phyloP scores from a whole-genome alignment of 2,329 filamentous ascomycete genomes.

The Aspergillus proliferans region DNA sequence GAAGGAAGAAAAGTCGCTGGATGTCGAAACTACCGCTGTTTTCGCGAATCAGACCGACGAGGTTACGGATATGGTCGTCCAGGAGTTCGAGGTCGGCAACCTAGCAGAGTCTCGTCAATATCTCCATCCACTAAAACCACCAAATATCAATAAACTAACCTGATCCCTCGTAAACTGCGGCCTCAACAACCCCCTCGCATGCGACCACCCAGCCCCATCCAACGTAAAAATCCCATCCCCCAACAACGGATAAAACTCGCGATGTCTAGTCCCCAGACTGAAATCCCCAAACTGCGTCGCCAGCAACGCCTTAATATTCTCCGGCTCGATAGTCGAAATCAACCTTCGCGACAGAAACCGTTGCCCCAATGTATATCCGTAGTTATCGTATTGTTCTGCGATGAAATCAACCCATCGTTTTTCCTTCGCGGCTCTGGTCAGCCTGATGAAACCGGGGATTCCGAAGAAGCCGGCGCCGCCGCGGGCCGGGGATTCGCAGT shows the following conservation, averaged over 20 bases:
- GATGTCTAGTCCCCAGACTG: slow-evolving; percentile 70
- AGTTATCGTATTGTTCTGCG: slow-evolving; percentile 14
- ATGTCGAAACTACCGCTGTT: slow-evolving; percentile 56
- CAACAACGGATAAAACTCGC: slow-evolving; percentile 48
- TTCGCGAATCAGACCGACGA: slow-evolving; percentile 58
- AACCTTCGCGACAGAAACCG: slow-evolving; percentile 13
- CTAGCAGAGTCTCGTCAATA: slow-evolving; percentile 4
- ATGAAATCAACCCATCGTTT: slow-evolving; percentile 27
- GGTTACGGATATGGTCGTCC: slow-evolving; percentile 66
- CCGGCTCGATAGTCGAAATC: slow-evolving; percentile 31
- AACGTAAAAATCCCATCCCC: slow-evolving; percentile 56
- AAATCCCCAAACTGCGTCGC: slow-evolving; percentile 78
- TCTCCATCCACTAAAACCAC: not conserved
- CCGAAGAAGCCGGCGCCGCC: slow-evolving; percentile 15
- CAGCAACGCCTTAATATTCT: slow-evolving; percentile 77
- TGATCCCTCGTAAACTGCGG: slow-evolving; percentile 84
- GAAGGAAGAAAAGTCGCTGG: slow-evolving; percentile 70
- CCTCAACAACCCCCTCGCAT: slow-evolving; percentile 69
- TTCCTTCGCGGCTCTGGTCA: slow-evolving; percentile 20
- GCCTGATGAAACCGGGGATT: slow-evolving; percentile 17
- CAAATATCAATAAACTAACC: slow-evolving; percentile 43
- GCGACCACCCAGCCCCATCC: slow-evolving; percentile 72
- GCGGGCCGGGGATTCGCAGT: slow-evolving; percentile 17
- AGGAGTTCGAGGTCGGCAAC: slow-evolving; percentile 66
- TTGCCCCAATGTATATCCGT: slow-evolving; percentile 22